Evolutionary conservation across 371 early-diverging fungal species (phyloP), one percentile per base, ranked within the genome.

Genomic region (Actinomortierella wolfii): DNA sequence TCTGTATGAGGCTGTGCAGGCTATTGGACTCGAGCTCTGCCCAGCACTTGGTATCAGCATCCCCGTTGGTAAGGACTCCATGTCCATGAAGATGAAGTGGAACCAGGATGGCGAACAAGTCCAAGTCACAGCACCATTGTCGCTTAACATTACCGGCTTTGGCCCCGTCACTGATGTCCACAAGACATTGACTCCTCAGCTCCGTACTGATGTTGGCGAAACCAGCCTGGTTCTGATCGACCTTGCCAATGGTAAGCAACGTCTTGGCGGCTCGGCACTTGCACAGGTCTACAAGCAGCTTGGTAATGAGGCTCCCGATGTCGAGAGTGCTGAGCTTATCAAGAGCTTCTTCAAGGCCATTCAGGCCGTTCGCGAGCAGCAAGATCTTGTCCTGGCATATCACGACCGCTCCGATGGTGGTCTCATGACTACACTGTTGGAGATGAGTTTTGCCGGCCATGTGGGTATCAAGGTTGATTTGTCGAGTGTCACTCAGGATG

Each of bases 341-440:
- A 86, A 81, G 67, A 77, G 84, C 29, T 95, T 96, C 80, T 95
- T 95, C 84, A 79, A 85, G 40, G 85, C 81, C 5, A 78, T 97
- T 76, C 89, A 91, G 68, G 58, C 71, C 11, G 80, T 76, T 20
- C 84, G 85, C 56, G 64, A 68, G 17, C 64, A 78, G 48, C 68
- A 79, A 2, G 80, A 78, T 43, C 67, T 86, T 51, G 77, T 97
- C 4, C 82, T 94, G 50, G 97, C 98, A 21, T 98, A 97, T 78
- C 98, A 98, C 77, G 97, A 98, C 74, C 89, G 97, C 21, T 95
- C 96, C 4, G 98, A 97, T 79, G 98, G 98, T 70, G 98, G 98
- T 59, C 78, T 98, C 69, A 89, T 97, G 62, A 78, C 89, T 20
- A 91, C 98, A 7, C 57, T 98, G 25, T 81, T 79, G 20, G 98